A percentile compares a stretch with the other conserved stretches of the same genome.
These are phyloP conservation scores for Phytophthora sojae DNA, from an alignment of 352 stramenopile genomes.

Conservation along the genomic window DNA sequence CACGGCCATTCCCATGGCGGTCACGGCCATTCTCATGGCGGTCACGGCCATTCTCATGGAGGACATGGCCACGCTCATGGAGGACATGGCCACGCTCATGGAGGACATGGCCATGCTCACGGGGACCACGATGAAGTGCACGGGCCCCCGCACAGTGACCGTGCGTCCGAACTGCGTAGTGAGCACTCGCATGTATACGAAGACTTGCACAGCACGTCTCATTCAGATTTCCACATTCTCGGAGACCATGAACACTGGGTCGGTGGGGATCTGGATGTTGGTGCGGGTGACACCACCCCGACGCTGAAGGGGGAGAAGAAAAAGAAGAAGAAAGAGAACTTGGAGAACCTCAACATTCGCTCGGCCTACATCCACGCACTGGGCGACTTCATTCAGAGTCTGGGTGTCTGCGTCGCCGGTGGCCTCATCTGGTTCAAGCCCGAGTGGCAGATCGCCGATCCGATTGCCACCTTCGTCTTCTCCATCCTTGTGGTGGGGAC, in stretches of 20 bases:
- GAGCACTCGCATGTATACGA: not conserved
- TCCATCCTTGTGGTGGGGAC: slow-evolving; percentile 93
- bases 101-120: not conserved
- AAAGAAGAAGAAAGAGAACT: slow-evolving; percentile 24
- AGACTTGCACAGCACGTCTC: not conserved
- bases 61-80: not conserved
- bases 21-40: not conserved
- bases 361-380: slow-evolving; percentile 97
- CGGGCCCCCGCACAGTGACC: no score
- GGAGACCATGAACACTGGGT: not conserved
- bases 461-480: slow-evolving; percentile 97
- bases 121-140: not conserved
- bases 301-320: not conserved
- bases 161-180: not conserved
- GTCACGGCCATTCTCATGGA: slow-evolving; percentile 10
- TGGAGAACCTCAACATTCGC: slow-evolving; percentile 94
- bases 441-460: slow-evolving; percentile 94
- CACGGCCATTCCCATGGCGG: not conserved
- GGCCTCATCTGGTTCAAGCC: slow-evolving; percentile 96
- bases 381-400: slow-evolving; percentile 95
- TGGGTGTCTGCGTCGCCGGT: slow-evolving; percentile 95
- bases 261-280: slow-evolving; percentile 25
- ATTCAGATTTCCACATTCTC: not conserved
- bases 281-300: slow-evolving; percentile 1
- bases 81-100: no score